Evolutionary conservation across 768 basidiomycete species (phyloP).

Genomic region (Rhizopogon salebrosus): DNA sequence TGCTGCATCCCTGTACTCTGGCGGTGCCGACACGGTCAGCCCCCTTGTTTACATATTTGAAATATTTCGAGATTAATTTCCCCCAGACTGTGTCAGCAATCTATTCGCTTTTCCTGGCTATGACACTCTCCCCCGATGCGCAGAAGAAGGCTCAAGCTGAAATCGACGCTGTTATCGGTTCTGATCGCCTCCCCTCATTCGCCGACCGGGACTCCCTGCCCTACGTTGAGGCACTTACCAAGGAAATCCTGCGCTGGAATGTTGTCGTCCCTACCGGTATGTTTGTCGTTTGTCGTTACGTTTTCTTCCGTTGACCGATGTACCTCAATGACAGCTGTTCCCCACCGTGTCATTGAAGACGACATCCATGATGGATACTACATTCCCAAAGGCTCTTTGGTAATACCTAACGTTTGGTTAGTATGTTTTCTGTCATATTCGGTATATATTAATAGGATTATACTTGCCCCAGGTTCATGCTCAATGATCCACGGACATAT

Average conservation of each 20-base stretch:
- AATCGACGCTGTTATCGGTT: constrained; percentile 55
- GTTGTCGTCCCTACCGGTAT: constrained; percentile 34
- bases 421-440: constrained; percentile 6
- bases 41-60: background rate
- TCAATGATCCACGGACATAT: constrained; percentile 36
- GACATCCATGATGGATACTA: constrained; percentile 59
- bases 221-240: constrained; percentile 54
- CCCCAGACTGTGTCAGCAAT: constrained; percentile 4
- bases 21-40: constrained; percentile 4
- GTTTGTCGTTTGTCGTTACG: constrained; percentile 34
- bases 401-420: constrained; percentile 21
- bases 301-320: constrained; percentile 27
- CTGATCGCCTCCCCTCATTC: constrained; percentile 55
- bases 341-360: constrained; percentile 54
- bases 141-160: constrained; percentile 58
- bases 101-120: background rate
- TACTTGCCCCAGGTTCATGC: constrained; percentile 21
- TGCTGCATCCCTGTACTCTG: constrained; percentile 28
- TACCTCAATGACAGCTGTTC: constrained; percentile 13
- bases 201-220: constrained; percentile 53
- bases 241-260: constrained; percentile 49
- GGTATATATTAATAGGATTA: background rate
- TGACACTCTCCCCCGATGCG: constrained; percentile 31
- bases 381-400: constrained; percentile 43
- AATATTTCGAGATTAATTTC: background rate